Base-by-base conservation (phyloP, 2,329 filamentous ascomycete species). In the Colletotrichum sp. region DNA sequence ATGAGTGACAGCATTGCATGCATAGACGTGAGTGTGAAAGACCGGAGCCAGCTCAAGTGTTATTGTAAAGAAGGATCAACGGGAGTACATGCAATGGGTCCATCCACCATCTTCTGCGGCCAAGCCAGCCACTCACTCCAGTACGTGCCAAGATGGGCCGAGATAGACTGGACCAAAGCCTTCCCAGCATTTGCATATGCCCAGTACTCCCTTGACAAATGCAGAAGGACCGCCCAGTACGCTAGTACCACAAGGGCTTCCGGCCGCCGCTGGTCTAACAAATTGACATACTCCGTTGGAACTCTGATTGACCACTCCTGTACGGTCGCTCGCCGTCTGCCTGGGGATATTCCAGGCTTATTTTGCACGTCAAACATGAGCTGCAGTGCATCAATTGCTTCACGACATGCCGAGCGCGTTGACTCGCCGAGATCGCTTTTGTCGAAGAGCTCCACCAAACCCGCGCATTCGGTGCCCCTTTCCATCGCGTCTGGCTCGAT, bases 151-250 rank as follows among this genome's bases (percentile, higher is more conserved):
- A 85, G 77, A 55, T 81, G 81, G 5, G 77, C 69, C 0, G 80
- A 69, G 26, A 83, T 76, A 4, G 77, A 78, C 12, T 78, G 66
- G 4, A 86, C 78, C 4, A 85, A 66, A 34, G 79, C 81, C 65
- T 78, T 71, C 6, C 84, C 84, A 4, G 81, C 77, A 21, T 82
- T 79, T 10, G 80, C 79, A 68, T 86, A 79, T 24, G 84, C 78
- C 85, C 85, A 87, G 21, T 79, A 81, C 2, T 80, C 70, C n/a
- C 80, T 79, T 21, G 78, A 80, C 21, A 79, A 78, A 76, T 89
- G 84, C 34, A 89, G 77, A 39, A 88, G 79, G 6, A 86, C 81
- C 4, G 85, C 87, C 78, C 87, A 89, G 77, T 87, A 86, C 6
- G 83, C 84, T 10, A 89, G 76, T 4, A 85, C 79, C 2, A 81